These are phyloP conservation scores for Chytridiales sp. DNA, from an alignment of 371 early-diverging fungal genomes.

Conservation along the genomic window DNA sequence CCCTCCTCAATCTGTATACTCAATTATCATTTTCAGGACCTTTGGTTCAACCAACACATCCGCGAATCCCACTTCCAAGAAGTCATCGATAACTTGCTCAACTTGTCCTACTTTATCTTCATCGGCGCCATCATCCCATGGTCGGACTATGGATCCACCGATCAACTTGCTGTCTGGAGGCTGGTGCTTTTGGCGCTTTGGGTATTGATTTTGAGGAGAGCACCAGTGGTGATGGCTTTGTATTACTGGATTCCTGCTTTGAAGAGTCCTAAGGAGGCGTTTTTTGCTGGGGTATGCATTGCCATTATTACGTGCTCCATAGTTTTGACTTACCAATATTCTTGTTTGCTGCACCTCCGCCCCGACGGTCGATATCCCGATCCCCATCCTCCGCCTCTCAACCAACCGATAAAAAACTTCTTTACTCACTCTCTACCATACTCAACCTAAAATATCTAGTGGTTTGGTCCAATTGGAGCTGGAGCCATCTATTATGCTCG, in stretches of 20 bases:
- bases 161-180: constrained; percentile 62
- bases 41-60: constrained; percentile 85
- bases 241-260: constrained; percentile 43
- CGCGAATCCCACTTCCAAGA: constrained; percentile 87
- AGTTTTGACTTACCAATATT: not conserved
- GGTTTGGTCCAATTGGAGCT: constrained; percentile 37
- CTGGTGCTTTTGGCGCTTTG: constrained; percentile 65
- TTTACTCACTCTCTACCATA: too few species aligned
- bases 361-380: too few species aligned
- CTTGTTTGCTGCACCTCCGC: too few species aligned
- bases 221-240: constrained; percentile 72
- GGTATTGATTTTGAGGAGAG: constrained; percentile 78
- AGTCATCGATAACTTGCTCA: constrained; percentile 86
- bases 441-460: too few species aligned
- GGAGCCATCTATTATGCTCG: constrained; percentile 76
- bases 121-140: constrained; percentile 90
- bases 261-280: constrained; percentile 17
- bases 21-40: too few species aligned
- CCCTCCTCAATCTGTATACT: too few species aligned
- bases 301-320: not conserved
- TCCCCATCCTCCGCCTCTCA: too few species aligned
- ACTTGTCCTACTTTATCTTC: constrained; percentile 86
- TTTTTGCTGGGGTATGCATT: constrained; percentile 27
- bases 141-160: constrained; percentile 61
- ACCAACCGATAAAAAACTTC: too few species aligned